Percentiles rank a stretch among this genome's conserved stretches.
Evolutionary conservation across 352 stramenopile genomes (phyloP).

Genomic region (Phytophthora fragariae): DNA sequence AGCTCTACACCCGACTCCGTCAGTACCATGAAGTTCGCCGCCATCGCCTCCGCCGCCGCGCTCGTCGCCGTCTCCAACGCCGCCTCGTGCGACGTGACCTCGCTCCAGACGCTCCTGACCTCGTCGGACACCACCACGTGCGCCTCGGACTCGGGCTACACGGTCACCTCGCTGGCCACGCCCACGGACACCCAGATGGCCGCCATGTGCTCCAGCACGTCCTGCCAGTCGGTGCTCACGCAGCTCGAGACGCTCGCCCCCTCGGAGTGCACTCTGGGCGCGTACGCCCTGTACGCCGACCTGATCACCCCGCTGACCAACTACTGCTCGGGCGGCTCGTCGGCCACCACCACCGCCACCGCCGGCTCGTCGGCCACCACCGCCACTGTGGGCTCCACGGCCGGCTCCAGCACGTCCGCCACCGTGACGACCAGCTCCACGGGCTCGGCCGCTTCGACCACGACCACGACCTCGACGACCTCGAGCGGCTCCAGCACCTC

Average conservation of each 20-base stretch:
- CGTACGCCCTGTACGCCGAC: constrained; percentile 43
- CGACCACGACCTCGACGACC: constrained; percentile 6
- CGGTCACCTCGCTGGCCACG: constrained; percentile 39
- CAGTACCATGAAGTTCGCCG: constrained; percentile 44
- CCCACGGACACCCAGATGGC: constrained; percentile 35
- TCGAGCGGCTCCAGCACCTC: constrained; percentile 27
- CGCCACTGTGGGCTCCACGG: constrained; percentile 19
- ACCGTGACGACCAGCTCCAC: constrained; percentile 13
- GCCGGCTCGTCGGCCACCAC: constrained; percentile 14
- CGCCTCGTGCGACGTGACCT: constrained; percentile 38
- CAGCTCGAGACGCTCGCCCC: constrained; percentile 36
- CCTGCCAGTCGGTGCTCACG: constrained; percentile 40
- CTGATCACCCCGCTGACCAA: constrained; percentile 36
- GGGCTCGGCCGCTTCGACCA: constrained; percentile 19
- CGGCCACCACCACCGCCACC: constrained; percentile 13
- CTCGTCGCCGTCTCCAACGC: constrained; percentile 35
- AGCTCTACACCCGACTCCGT: constrained; percentile 27
- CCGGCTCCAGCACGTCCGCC: constrained; percentile 15
- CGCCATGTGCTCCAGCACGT: constrained; percentile 42
- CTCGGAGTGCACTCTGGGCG: constrained; percentile 41
- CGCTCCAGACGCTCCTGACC: constrained; percentile 34
- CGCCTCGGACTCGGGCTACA: constrained; percentile 40
- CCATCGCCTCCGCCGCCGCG: constrained; percentile 23
- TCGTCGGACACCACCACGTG: constrained; percentile 35
- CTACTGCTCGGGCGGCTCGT: constrained; percentile 26